phyloP scores from a whole-genome alignment of 169 alveolate species.

The Plasmodium gonderi region DNA sequence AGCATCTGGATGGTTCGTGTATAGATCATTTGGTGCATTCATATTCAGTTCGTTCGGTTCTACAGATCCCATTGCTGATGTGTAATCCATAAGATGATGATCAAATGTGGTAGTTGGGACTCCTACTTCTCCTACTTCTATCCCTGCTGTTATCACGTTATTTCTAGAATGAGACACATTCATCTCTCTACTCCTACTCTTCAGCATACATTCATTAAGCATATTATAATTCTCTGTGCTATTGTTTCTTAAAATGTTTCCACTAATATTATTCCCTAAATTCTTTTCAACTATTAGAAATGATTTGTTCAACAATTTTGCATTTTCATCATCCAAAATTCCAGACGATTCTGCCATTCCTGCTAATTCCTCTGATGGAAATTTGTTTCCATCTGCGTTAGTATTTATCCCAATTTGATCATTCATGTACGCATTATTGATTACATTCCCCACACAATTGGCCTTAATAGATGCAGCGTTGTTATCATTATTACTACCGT shows the following conservation, averaged over 20 bases:
- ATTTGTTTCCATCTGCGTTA: not conserved
- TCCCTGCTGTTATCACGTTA: not conserved
- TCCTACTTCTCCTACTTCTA: no score
- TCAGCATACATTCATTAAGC: not conserved
- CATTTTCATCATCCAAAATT: not conserved
- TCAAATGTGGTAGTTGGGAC: no score
- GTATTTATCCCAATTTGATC: not conserved
- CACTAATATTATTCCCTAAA: not conserved
- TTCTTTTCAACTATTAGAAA: not conserved
- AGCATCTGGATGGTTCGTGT: not conserved
- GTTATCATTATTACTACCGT: not conserved
- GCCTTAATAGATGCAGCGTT: not conserved
- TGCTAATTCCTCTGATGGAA: not conserved
- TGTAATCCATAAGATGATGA: not conserved
- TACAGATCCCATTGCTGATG: not conserved
- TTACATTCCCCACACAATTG: not conserved
- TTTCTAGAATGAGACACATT: not conserved
- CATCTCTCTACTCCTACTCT: not conserved
- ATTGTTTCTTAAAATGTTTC: not conserved
- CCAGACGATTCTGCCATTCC: not conserved
- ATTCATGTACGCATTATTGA: not conserved
- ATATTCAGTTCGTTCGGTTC: not conserved
- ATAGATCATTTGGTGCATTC: not conserved
- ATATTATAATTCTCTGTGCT: not conserved
- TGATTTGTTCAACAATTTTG: not conserved